phyloP scores from a whole-genome alignment of 805 yeast species.

The Groenewaldozyma tartarivorans region DNA sequence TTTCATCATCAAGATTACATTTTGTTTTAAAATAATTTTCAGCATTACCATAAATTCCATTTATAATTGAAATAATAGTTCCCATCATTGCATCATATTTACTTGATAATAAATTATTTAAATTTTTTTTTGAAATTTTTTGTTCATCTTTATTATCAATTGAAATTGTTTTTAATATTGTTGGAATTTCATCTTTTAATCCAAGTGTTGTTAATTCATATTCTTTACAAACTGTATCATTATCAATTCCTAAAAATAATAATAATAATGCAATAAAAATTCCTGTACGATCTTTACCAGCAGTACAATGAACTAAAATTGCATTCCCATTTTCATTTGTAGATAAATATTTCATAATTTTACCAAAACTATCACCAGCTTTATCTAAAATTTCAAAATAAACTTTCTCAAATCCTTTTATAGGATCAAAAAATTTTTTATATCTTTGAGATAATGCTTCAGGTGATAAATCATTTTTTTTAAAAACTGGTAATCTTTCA shows the following conservation, averaged over 20 bases:
- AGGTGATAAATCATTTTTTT: constrained; percentile 50
- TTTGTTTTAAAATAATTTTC: constrained; percentile 36
- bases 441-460: constrained; percentile 49
- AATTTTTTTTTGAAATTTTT: constrained; percentile 38
- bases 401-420: constrained; percentile 54
- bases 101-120: constrained; percentile 51
- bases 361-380: constrained; percentile 37
- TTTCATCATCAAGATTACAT: constrained; percentile 38
- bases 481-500: constrained; percentile 50
- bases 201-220: constrained; percentile 70
- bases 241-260: constrained; percentile 54
- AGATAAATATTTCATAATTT: constrained; percentile 45
- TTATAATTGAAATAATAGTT: constrained; percentile 40
- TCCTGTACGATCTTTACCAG: constrained; percentile 85
- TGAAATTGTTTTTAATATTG: constrained; percentile 13
- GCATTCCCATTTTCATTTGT: constrained; percentile 44
- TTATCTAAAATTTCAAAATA: constrained; percentile 47
- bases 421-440: constrained; percentile 44
- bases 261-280: constrained; percentile 59
- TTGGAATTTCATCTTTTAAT: constrained; percentile 14
- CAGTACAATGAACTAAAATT: constrained; percentile 67
- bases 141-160: constrained; percentile 6
- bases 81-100: constrained; percentile 62
- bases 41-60: constrained; percentile 45
- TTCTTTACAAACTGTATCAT: constrained; percentile 57